Conservation (phyloP, 371 early-diverging fungal genomes). For the Encephalitozoon romaleae region DNA sequence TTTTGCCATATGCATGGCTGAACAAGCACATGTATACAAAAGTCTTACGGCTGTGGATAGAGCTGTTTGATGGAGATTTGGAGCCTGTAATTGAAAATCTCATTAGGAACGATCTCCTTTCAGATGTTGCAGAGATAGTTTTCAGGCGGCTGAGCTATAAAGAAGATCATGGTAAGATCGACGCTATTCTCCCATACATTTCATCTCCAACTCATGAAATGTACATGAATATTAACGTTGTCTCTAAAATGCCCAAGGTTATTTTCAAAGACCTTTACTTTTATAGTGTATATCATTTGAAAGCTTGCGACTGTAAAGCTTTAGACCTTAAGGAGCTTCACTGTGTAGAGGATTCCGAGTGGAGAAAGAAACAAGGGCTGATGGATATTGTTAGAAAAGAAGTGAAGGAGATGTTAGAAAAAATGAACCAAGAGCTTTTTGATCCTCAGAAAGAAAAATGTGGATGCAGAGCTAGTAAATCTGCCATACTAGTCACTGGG, state of each 20-base stretch:
- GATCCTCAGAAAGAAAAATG: background rate
- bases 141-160: background rate
- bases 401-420: background rate
- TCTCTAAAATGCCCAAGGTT: background rate
- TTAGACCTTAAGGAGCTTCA: background rate
- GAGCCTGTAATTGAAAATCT: background rate
- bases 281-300: background rate
- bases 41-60: background rate
- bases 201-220: background rate
- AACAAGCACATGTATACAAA: background rate
- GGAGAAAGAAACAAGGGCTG: background rate
- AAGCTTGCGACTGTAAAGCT: background rate
- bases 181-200: background rate
- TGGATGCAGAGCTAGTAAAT: background rate
- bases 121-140: background rate
- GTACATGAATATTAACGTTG: background rate
- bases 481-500: background rate
- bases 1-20: background rate
- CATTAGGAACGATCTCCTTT: background rate
- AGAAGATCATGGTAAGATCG: background rate
- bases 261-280: background rate
- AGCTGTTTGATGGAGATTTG: conserved; percentile 1
- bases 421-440: background rate
- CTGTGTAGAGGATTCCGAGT: background rate
- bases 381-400: background rate